Evolutionary conservation across 2,329 filamentous ascomycete genomes (phyloP), one percentile per base, ranked within the genome.

Genomic region (Huntiella abstrusa): DNA sequence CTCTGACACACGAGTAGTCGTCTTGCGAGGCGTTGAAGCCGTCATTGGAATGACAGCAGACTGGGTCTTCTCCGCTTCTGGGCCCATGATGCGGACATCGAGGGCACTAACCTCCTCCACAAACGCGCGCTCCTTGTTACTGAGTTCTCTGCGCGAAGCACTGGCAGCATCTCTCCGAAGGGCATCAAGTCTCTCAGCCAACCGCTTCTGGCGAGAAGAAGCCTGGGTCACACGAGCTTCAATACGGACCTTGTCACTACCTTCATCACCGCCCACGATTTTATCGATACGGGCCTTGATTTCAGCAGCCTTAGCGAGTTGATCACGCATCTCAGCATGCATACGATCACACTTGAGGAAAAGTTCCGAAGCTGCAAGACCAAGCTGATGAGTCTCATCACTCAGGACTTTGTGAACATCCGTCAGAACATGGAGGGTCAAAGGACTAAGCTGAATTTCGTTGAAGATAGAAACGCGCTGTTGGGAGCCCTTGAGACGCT

Each of bases 391-490:
- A 0, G 80, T 84, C 59, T 87, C 80, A 7, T 71, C 69, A 51
- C 75, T 75, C 4, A 87, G 65, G 4, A 82, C 65, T 55, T 80
- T 76, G 58, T 88, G 83, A 0, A 76, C 75, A 49, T 83, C 75
- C 22, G 79, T 81, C 53, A 88, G 72, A 34, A 84, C 67, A 52
- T 77, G 71, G 13, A 87, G 66, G 2, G 80, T 83, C 16, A 80
- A 72, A 10, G 80, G 75, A 16, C 77, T 82, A 16, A 86, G 69
- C 49, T 74, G 70, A 46, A 87, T 67, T 55, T 82, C 75, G 51
- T 83, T 77, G 48, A 72, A 74, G 42, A 83, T 62, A 19, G 76
- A 59, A 4, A 72, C 67, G 59, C 73, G 72, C 58, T 77, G 69
- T 45, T 72, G 69, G 39, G 72, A 71, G 1, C 75, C 75, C 41